Evolutionary conservation across 2,329 filamentous ascomycete species (phyloP).

Genomic region (Neonectria punicea): DNA sequence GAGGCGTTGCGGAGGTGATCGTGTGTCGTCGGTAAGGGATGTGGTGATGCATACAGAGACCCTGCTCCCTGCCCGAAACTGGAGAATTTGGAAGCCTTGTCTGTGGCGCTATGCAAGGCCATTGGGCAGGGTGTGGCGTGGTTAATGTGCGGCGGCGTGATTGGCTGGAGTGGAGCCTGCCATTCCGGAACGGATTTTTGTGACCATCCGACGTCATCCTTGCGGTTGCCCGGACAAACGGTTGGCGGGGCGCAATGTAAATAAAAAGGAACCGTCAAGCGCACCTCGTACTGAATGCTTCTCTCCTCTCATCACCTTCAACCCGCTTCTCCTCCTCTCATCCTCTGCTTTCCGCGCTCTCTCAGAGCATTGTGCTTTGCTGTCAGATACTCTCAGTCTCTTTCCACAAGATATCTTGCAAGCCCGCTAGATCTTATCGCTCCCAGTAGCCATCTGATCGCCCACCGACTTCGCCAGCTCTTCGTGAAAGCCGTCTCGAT

Average conservation of each 20-base stretch:
- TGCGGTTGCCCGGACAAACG: slow-evolving; percentile 51
- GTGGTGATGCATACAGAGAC: slow-evolving; percentile 34
- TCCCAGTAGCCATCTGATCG: slow-evolving; percentile 58
- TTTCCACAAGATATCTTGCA: slow-evolving; percentile 43
- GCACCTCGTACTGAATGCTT: slow-evolving; percentile 28
- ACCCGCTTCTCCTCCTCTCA: slow-evolving; percentile 16
- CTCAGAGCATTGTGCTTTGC: slow-evolving; percentile 36
- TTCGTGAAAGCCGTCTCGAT: slow-evolving; percentile 57
- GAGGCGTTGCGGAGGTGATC: slow-evolving; percentile 11
- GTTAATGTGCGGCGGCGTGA: background rate
- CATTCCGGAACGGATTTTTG: slow-evolving; percentile 36
- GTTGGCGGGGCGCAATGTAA: slow-evolving; percentile 54
- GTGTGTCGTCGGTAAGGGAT: slow-evolving; percentile 36
- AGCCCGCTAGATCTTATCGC: slow-evolving; percentile 63
- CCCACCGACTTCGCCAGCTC: slow-evolving; percentile 55
- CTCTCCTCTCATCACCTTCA: slow-evolving; percentile 32
- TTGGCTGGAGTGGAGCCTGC: slow-evolving; percentile 31
- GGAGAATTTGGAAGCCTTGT: slow-evolving; percentile 35
- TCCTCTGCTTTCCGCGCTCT: slow-evolving; percentile 22
- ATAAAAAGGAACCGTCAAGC: slow-evolving; percentile 54
- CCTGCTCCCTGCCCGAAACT: slow-evolving; percentile 28
- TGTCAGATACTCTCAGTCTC: slow-evolving; percentile 37
- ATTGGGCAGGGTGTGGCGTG: slow-evolving; percentile 12
- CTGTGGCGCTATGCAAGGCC: slow-evolving; percentile 30
- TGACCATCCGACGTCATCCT: slow-evolving; percentile 27